Conservation (phyloP, 768 basidiomycete genomes). For the Dioszegia hungarica region DNA sequence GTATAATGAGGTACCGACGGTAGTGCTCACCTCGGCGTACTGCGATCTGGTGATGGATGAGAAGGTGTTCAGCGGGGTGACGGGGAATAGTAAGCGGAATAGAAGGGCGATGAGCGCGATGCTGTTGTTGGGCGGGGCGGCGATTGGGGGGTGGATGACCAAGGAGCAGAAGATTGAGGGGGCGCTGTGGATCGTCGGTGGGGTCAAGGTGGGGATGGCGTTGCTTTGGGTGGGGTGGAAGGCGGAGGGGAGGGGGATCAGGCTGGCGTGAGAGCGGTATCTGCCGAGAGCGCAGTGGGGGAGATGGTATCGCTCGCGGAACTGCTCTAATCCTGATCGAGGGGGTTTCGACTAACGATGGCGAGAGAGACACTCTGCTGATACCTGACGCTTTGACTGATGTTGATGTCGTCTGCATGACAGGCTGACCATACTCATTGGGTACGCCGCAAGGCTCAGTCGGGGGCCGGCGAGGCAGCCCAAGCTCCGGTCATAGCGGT, state of each 20-base stretch:
- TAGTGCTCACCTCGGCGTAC: conserved; percentile 16
- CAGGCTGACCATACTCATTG: too few relatives aligned
- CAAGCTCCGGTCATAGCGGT: too few relatives aligned
- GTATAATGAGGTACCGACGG: conserved; percentile 12
- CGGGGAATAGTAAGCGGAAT: conserved; percentile 19
- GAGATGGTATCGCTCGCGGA: neutral
- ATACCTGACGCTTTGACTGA: too few relatives aligned
- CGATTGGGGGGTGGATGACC: conserved; percentile 11
- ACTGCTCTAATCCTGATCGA: neutral
- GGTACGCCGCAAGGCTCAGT: too few relatives aligned
- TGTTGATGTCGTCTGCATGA: too few relatives aligned
- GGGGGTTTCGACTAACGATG: too few relatives aligned
- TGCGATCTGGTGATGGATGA: conserved; percentile 20
- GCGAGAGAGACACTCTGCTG: too few relatives aligned
- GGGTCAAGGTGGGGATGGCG: conserved; percentile 11
- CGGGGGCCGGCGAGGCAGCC: too few relatives aligned
- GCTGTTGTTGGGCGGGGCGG: conserved; percentile 11
- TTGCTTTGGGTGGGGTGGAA: conserved; percentile 8
- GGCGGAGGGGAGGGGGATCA: conserved; percentile 4
- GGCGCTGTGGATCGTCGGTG: conserved; percentile 10
- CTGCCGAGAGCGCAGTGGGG: too few relatives aligned
- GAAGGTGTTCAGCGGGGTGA: conserved; percentile 8
- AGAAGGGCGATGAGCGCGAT: conserved; percentile 8
- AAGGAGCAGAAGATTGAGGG: conserved; percentile 5
- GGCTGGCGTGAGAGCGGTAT: conserved; percentile 5